Evolutionary conservation across 192 early-diverging fungal genomes (phyloP).

Genomic region (Backusella liffmaniae): DNA sequence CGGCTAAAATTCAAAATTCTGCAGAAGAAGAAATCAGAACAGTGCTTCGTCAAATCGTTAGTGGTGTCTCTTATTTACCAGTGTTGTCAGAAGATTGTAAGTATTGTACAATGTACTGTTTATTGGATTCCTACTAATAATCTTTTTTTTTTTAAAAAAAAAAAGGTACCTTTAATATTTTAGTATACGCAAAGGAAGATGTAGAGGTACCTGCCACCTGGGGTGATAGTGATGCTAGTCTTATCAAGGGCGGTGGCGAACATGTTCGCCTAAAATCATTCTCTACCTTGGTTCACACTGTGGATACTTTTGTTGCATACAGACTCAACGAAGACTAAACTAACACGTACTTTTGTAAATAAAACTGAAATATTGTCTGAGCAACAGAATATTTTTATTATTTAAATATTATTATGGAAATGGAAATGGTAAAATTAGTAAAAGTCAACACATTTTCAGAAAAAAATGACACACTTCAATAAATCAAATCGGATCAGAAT

Average conservation of each 20-base stretch:
- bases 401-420: too few relatives aligned
- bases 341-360: background rate
- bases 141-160: background rate
- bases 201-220: conserved; percentile 85
- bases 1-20: background rate
- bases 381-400: too few relatives aligned
- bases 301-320: conserved; percentile 88
- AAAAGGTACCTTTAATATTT: conserved; percentile 84
- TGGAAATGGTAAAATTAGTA: too few relatives aligned
- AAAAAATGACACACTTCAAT: too few relatives aligned
- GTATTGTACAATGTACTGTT: background rate
- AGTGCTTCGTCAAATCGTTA: conserved; percentile 89
- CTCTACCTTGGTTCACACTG: conserved; percentile 78
- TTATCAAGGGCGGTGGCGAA: conserved; percentile 81
- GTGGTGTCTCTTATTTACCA: conserved; percentile 88
- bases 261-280: conserved; percentile 83
- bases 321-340: conserved; percentile 13
- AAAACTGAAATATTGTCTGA: background rate
- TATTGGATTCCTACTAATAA: background rate
- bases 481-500: too few relatives aligned
- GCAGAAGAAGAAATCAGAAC: conserved; percentile 47
- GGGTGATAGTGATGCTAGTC: conserved; percentile 76
- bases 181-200: conserved; percentile 86
- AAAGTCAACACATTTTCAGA: too few relatives aligned
- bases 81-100: conserved; percentile 83